These are phyloP conservation scores for Carex myosuroides DNA, from an alignment of 176 grass and related monocot species.

Conservation along the genomic window DNA sequence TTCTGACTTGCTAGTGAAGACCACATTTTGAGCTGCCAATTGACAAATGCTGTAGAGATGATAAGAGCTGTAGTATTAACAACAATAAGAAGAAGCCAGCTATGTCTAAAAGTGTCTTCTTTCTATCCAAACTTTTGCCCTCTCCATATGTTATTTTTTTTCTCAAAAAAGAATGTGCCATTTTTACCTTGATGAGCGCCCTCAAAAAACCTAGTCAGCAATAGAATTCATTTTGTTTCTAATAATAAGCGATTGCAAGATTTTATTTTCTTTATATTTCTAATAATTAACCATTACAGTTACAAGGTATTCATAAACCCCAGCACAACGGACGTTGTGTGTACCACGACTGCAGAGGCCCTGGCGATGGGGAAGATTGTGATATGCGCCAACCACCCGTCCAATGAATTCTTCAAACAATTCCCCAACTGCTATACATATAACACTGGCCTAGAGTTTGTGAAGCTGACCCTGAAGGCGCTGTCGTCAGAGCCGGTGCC, in stretches of 20 bases:
- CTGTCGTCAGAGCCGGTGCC: constrained; percentile 49
- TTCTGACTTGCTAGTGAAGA: not conserved
- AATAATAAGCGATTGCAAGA: not conserved
- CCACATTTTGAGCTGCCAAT: not conserved
- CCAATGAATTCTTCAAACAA: constrained; percentile 92
- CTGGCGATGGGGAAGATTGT: constrained; percentile 96
- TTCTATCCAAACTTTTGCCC: not conserved
- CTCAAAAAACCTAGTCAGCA: not conserved
- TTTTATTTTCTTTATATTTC: not conserved
- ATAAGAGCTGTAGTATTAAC: not conserved
- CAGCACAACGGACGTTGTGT: constrained; percentile 94
- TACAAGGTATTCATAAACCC: constrained; percentile 99
- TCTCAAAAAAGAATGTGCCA: not conserved
- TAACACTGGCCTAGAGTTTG: constrained; percentile 58
- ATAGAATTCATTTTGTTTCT: not conserved
- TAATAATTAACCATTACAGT: constrained; percentile 30
- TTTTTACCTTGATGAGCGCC: not conserved
- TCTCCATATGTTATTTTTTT: not conserved
- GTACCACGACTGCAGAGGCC: constrained; percentile 92
- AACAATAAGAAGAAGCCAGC: not conserved
- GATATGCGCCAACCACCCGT: constrained; percentile 80
- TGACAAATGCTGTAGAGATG: not conserved
- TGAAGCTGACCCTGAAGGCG: constrained; percentile 56
- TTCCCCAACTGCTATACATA: constrained; percentile 91
- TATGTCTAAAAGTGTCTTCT: not conserved